Evolutionary conservation across 108 stramenopile genomes (phyloP).

Genomic region (Parietichytrium sp.): DNA sequence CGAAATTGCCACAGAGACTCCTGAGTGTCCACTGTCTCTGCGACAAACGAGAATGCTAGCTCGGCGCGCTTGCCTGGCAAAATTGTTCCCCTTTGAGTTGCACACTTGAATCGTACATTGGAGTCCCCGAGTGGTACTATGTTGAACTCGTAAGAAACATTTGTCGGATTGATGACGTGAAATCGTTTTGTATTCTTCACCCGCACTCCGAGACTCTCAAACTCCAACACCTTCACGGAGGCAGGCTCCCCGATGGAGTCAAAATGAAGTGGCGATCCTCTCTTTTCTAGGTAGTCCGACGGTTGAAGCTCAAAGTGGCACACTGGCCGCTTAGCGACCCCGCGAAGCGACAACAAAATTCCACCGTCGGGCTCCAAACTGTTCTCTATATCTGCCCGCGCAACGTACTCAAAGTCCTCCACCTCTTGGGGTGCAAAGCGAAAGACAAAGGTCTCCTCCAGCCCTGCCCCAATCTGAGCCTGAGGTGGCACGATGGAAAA

Average conservation of each 20-base stretch:
- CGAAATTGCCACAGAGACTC: conserved; percentile 62
- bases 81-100: conserved; percentile 55
- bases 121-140: conserved; percentile 57
- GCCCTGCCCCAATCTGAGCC: conserved; percentile 43
- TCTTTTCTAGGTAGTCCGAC: conserved; percentile 55
- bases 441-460: conserved; percentile 52
- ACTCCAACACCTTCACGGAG: conserved; percentile 56
- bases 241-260: not conserved
- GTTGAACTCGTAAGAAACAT: conserved; percentile 56
- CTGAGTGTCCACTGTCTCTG: conserved; percentile 48
- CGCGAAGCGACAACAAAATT: conserved; percentile 41
- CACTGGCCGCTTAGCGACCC: conserved; percentile 56
- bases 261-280: not conserved
- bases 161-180: conserved; percentile 63
- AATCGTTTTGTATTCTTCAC: conserved; percentile 62
- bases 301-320: conserved; percentile 60
- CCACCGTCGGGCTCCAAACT: not conserved
- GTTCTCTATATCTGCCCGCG: conserved; percentile 34
- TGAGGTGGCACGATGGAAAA: conserved; percentile 57
- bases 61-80: conserved; percentile 61
- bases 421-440: conserved; percentile 63
- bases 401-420: conserved; percentile 54
- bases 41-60: conserved; percentile 68
- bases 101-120: conserved; percentile 57
- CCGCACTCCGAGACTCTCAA: conserved; percentile 53